Base-by-base conservation (phyloP, 257 asterid genomes). In the Fraxinus americana region DNA sequence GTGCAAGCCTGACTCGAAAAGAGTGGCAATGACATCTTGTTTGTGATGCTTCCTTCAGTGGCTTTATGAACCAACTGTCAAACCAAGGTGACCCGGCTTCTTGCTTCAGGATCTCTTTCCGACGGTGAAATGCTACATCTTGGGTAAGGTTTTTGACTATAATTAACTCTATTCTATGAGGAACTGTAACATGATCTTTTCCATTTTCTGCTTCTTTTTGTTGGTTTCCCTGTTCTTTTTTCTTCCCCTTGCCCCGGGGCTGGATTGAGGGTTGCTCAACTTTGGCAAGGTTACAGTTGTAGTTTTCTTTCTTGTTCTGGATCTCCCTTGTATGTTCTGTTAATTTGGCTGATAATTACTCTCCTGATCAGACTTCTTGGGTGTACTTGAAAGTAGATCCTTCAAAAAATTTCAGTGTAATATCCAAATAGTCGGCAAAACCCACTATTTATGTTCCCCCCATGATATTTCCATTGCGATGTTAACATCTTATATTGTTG, bases 1-100 rank as follows among this genome's bases (percentile, higher is more conserved):
- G 84, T 86, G 78, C 83, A 77, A 73, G 78, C 76, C 76, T 74
- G 71, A 70, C 68, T 73, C 77, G 80, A 71, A 36, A 73, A 19
- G 81, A 81, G 43, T 14, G 36, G 21, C 30, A 14, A 48, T 34
- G n/a, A 65, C 69, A 72, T 14, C 61, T 63, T 59, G 3, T 79
- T 65, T 34, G 17, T 77, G 32, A 21, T 36, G 75, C 17, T 34
- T 70, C 38, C 38, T 41, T 76, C 41, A 34, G 63, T 72, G 79
- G 78, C 70, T 80, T 72, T 70, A 39, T 48, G 52, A 70, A 74
- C 81, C 76, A 59, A 65, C 71, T 79, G 78, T 61, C 41, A 25
- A 45, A 13, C 74, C 73, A 65, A 68, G 75, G 61, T 77, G 82
- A 75, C n/a, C 30, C 27, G 48, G 78, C 9, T 32, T 54, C 21